Evolutionary conservation across 805 yeast species (phyloP).

Genomic region (Candida palmyrensis): DNA sequence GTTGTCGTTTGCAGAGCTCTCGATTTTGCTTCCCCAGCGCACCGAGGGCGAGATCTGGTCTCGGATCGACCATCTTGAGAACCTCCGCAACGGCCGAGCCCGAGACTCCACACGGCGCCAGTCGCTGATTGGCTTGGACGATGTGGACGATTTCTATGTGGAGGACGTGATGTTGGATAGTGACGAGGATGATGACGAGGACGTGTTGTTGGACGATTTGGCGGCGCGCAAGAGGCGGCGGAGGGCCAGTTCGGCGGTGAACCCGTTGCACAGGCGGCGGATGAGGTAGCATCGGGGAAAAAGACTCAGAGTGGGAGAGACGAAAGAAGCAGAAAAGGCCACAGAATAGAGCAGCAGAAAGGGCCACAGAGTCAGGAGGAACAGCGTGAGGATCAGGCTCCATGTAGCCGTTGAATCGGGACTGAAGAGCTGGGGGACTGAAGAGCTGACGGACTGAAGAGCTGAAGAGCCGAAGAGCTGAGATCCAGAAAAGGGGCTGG

Average conservation of each 20-base stretch:
- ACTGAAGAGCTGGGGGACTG: too few relatives aligned
- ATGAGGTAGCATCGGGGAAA: constrained; percentile 1
- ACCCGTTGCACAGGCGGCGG: constrained; percentile 33
- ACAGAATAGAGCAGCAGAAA: too few relatives aligned
- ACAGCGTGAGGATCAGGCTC: too few relatives aligned
- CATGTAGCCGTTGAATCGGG: too few relatives aligned
- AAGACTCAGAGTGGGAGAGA: too few relatives aligned
- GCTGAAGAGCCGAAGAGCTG: too few relatives aligned
- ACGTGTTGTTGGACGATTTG: constrained; percentile 33
- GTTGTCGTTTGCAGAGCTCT: constrained; percentile 65
- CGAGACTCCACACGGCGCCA: constrained; percentile 28
- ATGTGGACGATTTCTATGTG: constrained; percentile 10
- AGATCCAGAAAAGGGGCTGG: too few relatives aligned
- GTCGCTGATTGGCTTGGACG: constrained; percentile 35
- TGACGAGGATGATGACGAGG: constrained; percentile 27
- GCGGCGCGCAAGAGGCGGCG: constrained; percentile 29
- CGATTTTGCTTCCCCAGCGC: constrained; percentile 66
- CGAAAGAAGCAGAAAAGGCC: too few relatives aligned
- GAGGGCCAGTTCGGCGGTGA: constrained; percentile 39
- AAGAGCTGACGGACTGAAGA: too few relatives aligned
- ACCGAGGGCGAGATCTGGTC: constrained; percentile 70
- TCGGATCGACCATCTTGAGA: constrained; percentile 48
- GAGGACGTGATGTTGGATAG: constrained; percentile 37
- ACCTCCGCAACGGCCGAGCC: constrained; percentile 27
- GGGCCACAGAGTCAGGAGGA: too few relatives aligned